Evolutionary conservation across 148 eudicot species (phyloP).

Genomic region (Silene latifolia): DNA sequence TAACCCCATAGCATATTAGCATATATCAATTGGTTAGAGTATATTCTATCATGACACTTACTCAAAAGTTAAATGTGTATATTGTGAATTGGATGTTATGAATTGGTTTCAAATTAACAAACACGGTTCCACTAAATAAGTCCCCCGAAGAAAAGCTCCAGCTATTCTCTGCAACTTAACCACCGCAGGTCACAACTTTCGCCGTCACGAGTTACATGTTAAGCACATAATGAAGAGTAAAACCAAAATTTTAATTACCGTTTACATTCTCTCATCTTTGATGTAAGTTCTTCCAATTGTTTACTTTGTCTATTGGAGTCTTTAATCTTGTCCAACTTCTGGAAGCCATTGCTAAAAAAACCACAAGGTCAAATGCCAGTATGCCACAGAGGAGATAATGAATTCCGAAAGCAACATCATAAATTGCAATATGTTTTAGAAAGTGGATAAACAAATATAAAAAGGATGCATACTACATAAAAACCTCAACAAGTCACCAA

Average conservation of each 20-base stretch:
- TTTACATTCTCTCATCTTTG: slow-evolving; percentile 97
- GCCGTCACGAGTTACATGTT: background rate
- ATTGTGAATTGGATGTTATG: no score
- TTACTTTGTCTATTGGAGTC: slow-evolving; percentile 86
- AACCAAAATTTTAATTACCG: slow-evolving; percentile 36
- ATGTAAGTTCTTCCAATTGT: slow-evolving; percentile 94
- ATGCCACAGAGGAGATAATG: background rate
- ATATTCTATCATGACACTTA: no score
- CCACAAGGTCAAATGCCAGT: background rate
- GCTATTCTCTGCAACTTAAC: background rate
- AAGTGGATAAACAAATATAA: background rate
- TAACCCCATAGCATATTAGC: no score
- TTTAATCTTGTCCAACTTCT: slow-evolving; percentile 89
- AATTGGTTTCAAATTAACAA: no score
- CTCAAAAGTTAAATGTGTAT: no score
- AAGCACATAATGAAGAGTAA: background rate
- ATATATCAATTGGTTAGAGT: no score
- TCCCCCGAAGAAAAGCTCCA: background rate
- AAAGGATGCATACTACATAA: background rate
- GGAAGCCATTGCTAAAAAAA: slow-evolving; percentile 80
- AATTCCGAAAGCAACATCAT: background rate
- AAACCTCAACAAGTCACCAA: background rate
- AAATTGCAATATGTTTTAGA: background rate
- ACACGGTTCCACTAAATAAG: no score
- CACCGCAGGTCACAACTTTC: background rate